Percentiles rank a stretch among this genome's conserved stretches.
Conservation (phyloP, 2,329 filamentous ascomycete species). For the Ophiocordyceps camponoti-saundersi region DNA sequence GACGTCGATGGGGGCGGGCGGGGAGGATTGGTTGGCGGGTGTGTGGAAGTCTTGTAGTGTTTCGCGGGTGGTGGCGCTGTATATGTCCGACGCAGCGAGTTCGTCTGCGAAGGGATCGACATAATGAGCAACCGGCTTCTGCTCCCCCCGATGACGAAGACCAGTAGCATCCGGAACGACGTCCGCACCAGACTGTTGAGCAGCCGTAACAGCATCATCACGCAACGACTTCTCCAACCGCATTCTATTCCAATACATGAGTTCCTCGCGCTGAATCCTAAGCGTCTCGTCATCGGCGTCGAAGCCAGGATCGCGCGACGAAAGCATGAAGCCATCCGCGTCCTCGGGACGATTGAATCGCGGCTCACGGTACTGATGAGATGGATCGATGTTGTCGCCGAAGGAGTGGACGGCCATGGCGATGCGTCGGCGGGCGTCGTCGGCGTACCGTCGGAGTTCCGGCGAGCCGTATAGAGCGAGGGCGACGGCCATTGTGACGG, state of each 20-base stretch:
- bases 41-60: constrained; percentile 7
- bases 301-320: constrained; percentile 34
- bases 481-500: constrained; percentile 38
- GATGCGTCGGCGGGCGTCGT: constrained; percentile 43
- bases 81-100: constrained; percentile 34
- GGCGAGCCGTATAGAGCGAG: constrained; percentile 47
- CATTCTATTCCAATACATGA: constrained; percentile 48
- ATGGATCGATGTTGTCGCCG: constrained; percentile 36
- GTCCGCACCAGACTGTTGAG: constrained; percentile 23
- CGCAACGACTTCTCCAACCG: constrained; percentile 25
- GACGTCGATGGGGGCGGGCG: constrained; percentile 17
- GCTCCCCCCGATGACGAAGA: constrained; percentile 28
- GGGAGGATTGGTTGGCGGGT: constrained; percentile 7
- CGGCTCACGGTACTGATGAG: constrained; percentile 22
- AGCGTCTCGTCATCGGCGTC: constrained; percentile 46
- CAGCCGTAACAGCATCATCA: neutral
- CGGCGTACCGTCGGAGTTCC: constrained; percentile 42
- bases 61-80: constrained; percentile 35
- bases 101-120: constrained; percentile 45
- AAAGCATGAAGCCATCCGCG: constrained; percentile 43
- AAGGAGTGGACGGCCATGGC: constrained; percentile 41
- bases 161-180: constrained; percentile 21
- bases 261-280: constrained; percentile 43
- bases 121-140: constrained; percentile 12
- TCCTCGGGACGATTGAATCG: constrained; percentile 50